A percentile compares a stretch with the other conserved stretches of the same genome.
Evolutionary conservation across 2,329 filamentous ascomycete species (phyloP).

Genomic region (Fusarium citri): DNA sequence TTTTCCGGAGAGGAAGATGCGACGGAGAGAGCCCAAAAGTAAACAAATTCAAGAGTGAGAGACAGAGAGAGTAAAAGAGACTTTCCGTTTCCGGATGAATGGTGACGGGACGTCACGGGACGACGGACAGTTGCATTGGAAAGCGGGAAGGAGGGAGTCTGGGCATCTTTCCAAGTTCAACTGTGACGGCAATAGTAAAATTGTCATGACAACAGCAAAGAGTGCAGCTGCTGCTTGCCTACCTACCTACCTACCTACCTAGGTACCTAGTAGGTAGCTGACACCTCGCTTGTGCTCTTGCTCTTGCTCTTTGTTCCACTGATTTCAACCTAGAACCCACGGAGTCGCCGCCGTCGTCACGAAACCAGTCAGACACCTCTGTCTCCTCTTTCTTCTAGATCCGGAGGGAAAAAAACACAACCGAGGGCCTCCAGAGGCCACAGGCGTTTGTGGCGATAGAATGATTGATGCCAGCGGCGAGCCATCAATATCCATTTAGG

Average conservation of each 20-base stretch:
- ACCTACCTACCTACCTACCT: not conserved
- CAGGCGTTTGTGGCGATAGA: constrained; percentile 13
- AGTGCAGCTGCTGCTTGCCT: not conserved
- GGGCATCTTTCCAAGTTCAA: not conserved
- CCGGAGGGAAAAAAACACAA: constrained; percentile 4
- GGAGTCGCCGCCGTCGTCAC: not conserved
- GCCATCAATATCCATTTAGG: not conserved
- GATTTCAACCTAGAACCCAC: not conserved
- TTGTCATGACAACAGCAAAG: not conserved
- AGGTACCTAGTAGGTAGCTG: no score
- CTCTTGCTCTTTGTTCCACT: not conserved
- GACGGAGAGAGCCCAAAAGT: not conserved
- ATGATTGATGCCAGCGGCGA: not conserved
- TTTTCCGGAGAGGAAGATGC: not conserved
- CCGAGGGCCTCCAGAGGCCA: not conserved
- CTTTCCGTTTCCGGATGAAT: constrained; percentile 7
- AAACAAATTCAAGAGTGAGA: not conserved
- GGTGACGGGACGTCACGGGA: constrained; percentile 33
- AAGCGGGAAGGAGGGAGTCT: constrained; percentile 7
- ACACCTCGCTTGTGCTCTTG: not conserved
- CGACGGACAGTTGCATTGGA: constrained; percentile 14
- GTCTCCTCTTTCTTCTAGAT: constrained; percentile 20
- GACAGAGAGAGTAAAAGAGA: not conserved
- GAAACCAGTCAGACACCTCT: not conserved
- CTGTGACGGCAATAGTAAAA: not conserved